phyloP scores from a whole-genome alignment of 768 basidiomycete species.

The Dentipellis fragilis region DNA sequence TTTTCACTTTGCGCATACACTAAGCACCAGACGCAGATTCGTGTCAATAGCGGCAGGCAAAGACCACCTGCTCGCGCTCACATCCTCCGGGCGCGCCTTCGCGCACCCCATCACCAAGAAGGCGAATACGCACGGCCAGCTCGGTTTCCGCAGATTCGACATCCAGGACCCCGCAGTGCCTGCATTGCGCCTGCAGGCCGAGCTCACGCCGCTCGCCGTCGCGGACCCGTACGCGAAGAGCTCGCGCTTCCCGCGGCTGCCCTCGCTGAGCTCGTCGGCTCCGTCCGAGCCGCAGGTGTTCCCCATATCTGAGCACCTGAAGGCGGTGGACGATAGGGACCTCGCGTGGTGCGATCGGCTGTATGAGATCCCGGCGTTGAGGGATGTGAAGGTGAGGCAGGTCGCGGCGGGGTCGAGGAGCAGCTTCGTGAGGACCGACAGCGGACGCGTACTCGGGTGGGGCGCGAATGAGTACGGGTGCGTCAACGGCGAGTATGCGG shows the following conservation, averaged over 20 bases:
- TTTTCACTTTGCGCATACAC: background rate
- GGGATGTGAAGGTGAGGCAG: constrained; percentile 52
- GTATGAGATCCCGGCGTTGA: constrained; percentile 69
- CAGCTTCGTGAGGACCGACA: constrained; percentile 60
- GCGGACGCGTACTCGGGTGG: constrained; percentile 76
- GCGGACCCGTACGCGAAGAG: constrained; percentile 40
- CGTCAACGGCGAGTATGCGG: constrained; percentile 6
- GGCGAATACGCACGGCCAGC: constrained; percentile 77
- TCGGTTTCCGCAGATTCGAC: constrained; percentile 63
- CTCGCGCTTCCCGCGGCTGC: constrained; percentile 29
- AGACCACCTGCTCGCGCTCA: constrained; percentile 63
- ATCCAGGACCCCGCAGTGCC: constrained; percentile 24
- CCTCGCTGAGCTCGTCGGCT: constrained; percentile 18
- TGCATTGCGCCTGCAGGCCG: constrained; percentile 31
- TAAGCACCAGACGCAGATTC: constrained; percentile 35
- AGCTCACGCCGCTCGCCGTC: constrained; percentile 48
- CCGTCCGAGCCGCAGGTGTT: constrained; percentile 23
- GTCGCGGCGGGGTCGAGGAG: constrained; percentile 63
- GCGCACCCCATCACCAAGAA: constrained; percentile 62
- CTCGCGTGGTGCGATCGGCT: constrained; percentile 61
- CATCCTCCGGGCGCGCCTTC: constrained; percentile 67
- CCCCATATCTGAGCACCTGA: constrained; percentile 9
- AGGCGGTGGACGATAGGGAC: constrained; percentile 25
- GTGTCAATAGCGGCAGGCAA: constrained; percentile 62
- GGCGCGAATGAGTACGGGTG: constrained; percentile 86